phyloP scores from a whole-genome alignment of 371 early-diverging fungal genomes.

The Coemansia sp. region DNA sequence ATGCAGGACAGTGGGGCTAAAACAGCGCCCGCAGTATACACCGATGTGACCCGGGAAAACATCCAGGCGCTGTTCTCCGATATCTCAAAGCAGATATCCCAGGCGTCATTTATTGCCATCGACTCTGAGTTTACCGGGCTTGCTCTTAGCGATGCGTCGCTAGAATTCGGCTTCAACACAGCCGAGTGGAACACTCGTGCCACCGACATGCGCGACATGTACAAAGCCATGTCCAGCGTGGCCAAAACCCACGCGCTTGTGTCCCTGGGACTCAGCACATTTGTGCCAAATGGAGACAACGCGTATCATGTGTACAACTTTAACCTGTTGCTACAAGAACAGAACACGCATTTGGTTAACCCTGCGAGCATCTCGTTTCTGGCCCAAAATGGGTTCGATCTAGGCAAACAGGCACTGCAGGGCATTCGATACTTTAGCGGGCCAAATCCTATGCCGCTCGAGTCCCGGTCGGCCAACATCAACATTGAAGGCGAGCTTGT shows the following conservation, averaged over 20 bases:
- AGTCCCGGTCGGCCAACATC: slow-evolving; percentile 21
- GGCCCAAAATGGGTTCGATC: slow-evolving; percentile 78
- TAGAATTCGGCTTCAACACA: slow-evolving; percentile 34
- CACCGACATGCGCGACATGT: slow-evolving; percentile 70
- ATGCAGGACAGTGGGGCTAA: slow-evolving; percentile 15
- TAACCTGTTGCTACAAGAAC: slow-evolving; percentile 44
- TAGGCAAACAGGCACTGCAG: slow-evolving; percentile 66
- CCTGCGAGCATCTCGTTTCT: slow-evolving; percentile 73
- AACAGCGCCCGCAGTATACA: slow-evolving; percentile 37
- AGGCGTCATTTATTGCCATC: slow-evolving; percentile 64
- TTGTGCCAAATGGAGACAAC: slow-evolving; percentile 46
- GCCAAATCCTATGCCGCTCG: slow-evolving; percentile 27
- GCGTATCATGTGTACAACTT: slow-evolving; percentile 45
- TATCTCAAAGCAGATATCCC: slow-evolving; percentile 31
- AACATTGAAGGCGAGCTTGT: slow-evolving; percentile 31
- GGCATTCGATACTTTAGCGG: slow-evolving; percentile 70
- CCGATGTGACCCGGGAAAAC: slow-evolving; percentile 49
- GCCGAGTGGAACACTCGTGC: slow-evolving; percentile 43
- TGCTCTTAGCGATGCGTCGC: slow-evolving; percentile 51
- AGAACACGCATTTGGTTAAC: slow-evolving; percentile 55
- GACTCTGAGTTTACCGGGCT: slow-evolving; percentile 91
- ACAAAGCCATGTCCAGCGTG: slow-evolving; percentile 63
- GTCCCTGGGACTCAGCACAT: slow-evolving; percentile 75
- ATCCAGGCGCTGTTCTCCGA: slow-evolving; percentile 32
- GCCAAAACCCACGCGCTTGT: slow-evolving; percentile 73